Conservation (phyloP, 202 grass and related monocot species). For the Miscanthus sacchariflorus region DNA sequence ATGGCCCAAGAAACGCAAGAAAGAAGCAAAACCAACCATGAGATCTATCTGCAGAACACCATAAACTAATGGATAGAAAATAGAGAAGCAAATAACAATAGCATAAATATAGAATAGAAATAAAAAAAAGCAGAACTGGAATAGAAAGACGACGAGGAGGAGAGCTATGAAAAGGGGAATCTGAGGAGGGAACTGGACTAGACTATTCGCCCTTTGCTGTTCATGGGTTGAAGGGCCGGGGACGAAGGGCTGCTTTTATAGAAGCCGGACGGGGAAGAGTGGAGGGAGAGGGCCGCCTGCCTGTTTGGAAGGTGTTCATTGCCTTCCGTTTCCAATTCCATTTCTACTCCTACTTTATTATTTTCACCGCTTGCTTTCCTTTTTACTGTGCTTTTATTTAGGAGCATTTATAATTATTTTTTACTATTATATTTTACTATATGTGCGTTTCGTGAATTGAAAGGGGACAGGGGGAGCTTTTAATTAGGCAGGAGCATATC, state of each 20-base stretch:
- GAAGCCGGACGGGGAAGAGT: not conserved
- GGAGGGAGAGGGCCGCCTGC: not conserved
- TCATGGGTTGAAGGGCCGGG: not conserved
- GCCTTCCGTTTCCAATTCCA: not conserved
- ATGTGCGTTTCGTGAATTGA: not conserved
- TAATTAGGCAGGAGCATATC: not conserved
- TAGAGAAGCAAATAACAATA: not conserved
- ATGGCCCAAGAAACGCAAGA: not conserved
- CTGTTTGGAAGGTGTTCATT: conserved; percentile 7
- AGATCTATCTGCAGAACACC: conserved; percentile 37
- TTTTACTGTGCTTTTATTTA: not conserved
- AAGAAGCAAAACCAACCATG: not conserved
- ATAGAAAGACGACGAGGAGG: not conserved
- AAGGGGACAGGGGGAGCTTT: not conserved
- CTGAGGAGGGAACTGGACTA: not conserved
- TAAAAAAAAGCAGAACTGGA: not conserved
- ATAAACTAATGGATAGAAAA: not conserved
- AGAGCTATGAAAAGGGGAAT: not conserved
- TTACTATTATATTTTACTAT: not conserved
- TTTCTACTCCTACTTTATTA: not conserved
- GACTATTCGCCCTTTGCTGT: conserved; percentile 34
- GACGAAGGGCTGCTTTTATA: conserved; percentile 44
- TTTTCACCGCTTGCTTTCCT: conserved; percentile 1
- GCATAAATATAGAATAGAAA: no score
- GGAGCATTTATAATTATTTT: not conserved